A percentile compares a stretch with the other conserved stretches of the same genome.
Evolutionary conservation across 176 grass and related monocot species (phyloP).

Genomic region (Carex myosuroides): DNA sequence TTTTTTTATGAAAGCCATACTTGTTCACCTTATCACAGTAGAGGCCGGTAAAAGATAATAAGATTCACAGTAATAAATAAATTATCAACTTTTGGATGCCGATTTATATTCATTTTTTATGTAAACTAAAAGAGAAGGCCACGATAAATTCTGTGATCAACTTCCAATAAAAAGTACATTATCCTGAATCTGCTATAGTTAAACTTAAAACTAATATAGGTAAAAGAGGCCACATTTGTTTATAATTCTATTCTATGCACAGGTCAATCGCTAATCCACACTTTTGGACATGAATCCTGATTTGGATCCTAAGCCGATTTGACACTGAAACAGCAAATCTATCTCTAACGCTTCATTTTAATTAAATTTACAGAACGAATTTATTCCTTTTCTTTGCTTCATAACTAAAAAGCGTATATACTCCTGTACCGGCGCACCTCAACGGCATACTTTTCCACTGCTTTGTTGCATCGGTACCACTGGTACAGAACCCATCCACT

Average conservation of each 20-base stretch:
- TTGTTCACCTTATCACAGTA: too few species aligned
- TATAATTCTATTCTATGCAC: neutral
- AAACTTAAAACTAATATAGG: too few species aligned
- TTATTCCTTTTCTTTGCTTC: neutral
- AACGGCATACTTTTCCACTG: constrained; percentile 33
- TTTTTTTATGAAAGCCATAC: too few species aligned
- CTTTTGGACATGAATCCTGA: neutral
- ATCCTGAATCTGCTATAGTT: neutral
- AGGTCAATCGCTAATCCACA: neutral
- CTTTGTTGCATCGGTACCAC: constrained; percentile 8
- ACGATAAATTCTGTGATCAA: neutral
- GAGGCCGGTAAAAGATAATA: too few species aligned
- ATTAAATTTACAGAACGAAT: constrained; percentile 9
- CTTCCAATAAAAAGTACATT: neutral
- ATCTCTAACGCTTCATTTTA: neutral
- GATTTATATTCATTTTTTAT: too few species aligned
- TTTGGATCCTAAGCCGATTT: neutral
- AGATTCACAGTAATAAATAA: too few species aligned
- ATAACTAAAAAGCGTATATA: neutral
- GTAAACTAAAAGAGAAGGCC: too few species aligned
- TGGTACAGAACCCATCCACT: constrained; percentile 23
- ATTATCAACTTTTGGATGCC: too few species aligned
- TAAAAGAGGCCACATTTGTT: too few species aligned
- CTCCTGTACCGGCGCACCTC: neutral
- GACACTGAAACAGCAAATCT: neutral